These are phyloP conservation scores for Colletotrichum falcatum DNA, from an alignment of 2,329 filamentous ascomycete genomes.

Conservation along the genomic window DNA sequence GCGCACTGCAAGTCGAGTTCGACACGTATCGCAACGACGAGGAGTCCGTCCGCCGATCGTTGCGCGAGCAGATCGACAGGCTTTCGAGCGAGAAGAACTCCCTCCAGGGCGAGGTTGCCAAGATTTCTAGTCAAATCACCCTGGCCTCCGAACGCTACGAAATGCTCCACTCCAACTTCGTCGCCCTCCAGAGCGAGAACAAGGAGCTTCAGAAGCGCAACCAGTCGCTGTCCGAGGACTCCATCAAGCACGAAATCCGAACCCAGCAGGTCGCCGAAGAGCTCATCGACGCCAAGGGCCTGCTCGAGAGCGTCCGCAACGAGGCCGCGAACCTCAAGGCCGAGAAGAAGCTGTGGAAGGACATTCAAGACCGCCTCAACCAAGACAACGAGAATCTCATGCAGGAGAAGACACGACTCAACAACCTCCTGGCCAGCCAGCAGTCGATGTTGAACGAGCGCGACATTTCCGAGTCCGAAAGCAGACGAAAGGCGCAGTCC, in stretches of 20 bases:
- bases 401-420: constrained; percentile 87
- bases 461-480: constrained; percentile 85
- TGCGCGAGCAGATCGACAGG: constrained; percentile 87
- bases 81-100: constrained; percentile 85
- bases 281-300: constrained; percentile 84
- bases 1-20: constrained; percentile 90
- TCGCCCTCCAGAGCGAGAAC: constrained; percentile 86
- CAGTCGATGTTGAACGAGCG: constrained; percentile 94
- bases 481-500: constrained; percentile 80
- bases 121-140: constrained; percentile 82
- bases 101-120: constrained; percentile 85
- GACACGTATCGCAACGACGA: constrained; percentile 91
- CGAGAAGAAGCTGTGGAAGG: constrained; percentile 94
- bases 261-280: constrained; percentile 95
- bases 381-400: constrained; percentile 89
- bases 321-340: constrained; percentile 94
- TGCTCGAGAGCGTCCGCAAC: constrained; percentile 87
- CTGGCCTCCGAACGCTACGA: constrained; percentile 87
- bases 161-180: constrained; percentile 90
- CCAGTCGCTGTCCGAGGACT: constrained; percentile 80
- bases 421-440: constrained; percentile 83
- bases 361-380: constrained; percentile 87
- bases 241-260: constrained; percentile 89
- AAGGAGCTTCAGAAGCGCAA: constrained; percentile 86
- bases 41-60: constrained; percentile 80